Conservation (phyloP, 2,329 filamentous ascomycete species). For the Phialophora verrucosa region DNA sequence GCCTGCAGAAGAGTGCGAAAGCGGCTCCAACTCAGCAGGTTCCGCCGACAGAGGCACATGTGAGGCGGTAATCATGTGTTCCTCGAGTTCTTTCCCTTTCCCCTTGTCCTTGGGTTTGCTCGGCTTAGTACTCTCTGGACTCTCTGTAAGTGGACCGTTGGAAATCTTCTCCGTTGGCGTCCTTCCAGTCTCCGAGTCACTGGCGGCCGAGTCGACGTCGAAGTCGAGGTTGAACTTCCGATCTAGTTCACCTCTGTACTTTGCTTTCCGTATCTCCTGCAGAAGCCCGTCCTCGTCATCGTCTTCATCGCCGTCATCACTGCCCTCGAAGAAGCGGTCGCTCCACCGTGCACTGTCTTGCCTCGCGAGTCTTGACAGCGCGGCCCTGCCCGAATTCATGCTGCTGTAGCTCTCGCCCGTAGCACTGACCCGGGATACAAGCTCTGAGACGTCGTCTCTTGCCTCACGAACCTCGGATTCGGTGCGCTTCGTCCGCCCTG, state of each 20-base stretch:
- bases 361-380: constrained; percentile 39
- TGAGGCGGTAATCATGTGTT: constrained; percentile 8
- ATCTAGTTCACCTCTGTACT: constrained; percentile 26
- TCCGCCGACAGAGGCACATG: constrained; percentile 26
- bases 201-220: constrained; percentile 11
- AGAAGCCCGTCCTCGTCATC: constrained; percentile 40
- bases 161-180: constrained; percentile 22
- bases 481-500: constrained; percentile 28
- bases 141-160: constrained; percentile 24
- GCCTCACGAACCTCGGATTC: constrained; percentile 39
- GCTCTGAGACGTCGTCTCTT: constrained; percentile 44
- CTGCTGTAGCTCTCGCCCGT: constrained; percentile 33
- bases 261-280: constrained; percentile 34
- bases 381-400: constrained; percentile 36
- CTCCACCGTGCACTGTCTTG: constrained; percentile 68
- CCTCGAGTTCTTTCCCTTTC: constrained; percentile 12
- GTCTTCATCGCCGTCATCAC: constrained; percentile 54
- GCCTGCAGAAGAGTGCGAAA: constrained; percentile 21
- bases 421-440: constrained; percentile 38
- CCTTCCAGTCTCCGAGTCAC: constrained; percentile 6
- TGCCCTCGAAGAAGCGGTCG: constrained; percentile 68
- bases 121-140: constrained; percentile 26
- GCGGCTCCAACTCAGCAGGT: constrained; percentile 31
- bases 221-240: constrained; percentile 16
- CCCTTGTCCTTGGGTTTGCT: constrained; percentile 15